These are phyloP conservation scores for Tranzscheliella williamsii DNA, from an alignment of 1,284 basidiomycete genomes.

Conservation along the genomic window DNA sequence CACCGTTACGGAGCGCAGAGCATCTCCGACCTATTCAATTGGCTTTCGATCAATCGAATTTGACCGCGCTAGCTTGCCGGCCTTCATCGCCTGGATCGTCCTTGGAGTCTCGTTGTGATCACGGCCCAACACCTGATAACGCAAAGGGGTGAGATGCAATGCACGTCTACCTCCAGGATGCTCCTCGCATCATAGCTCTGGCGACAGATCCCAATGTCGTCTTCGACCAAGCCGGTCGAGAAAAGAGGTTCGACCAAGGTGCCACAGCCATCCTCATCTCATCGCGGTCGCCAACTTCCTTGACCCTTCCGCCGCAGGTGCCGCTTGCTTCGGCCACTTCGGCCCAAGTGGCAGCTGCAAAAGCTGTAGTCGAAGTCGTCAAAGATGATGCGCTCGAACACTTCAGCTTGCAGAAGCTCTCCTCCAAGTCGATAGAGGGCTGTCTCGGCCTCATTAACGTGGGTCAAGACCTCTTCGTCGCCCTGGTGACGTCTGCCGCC, in stretches of 20 bases:
- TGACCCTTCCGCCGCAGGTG: not conserved
- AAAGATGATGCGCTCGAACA: constrained; percentile 20
- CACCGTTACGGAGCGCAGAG: no score
- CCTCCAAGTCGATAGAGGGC: constrained; percentile 28
- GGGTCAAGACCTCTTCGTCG: constrained; percentile 52
- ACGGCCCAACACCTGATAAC: no score
- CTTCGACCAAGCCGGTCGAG: not conserved
- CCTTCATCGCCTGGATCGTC: no score
- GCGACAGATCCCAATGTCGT: constrained; percentile 6
- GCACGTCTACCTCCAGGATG: constrained; percentile 51
- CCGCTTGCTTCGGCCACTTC: constrained; percentile 10
- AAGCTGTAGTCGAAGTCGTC: constrained; percentile 43
- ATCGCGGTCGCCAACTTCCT: constrained; percentile 1
- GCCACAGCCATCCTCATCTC: not conserved
- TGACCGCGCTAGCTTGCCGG: no score
- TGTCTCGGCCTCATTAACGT: constrained; percentile 55
- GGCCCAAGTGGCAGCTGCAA: constrained; percentile 9
- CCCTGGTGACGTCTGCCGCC: constrained; percentile 38
- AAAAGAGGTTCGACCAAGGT: not conserved
- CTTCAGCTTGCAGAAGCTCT: constrained; percentile 21
- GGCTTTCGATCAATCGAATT: no score
- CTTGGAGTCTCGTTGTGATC: no score
- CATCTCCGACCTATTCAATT: no score
- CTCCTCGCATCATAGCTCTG: constrained; percentile 44
- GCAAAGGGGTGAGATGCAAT: constrained; percentile 47